Evolutionary conservation across 805 yeast genomes (phyloP).

Genomic region (Blastobotrys robertii): DNA sequence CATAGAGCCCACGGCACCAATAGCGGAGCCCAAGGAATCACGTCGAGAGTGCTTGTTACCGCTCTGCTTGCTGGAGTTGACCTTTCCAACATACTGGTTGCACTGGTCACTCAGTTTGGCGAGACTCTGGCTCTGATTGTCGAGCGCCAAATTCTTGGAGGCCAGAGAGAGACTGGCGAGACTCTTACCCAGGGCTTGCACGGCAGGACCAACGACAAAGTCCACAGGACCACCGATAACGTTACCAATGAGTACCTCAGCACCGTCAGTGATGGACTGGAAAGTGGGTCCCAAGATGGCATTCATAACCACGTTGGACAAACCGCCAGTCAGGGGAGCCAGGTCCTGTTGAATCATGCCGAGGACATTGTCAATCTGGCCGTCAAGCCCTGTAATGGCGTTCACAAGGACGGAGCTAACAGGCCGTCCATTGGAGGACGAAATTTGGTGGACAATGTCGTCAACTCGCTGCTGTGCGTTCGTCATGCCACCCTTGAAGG

Average conservation of each 20-base stretch:
- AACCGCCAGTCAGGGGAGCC: constrained; percentile 12
- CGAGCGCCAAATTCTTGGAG: constrained; percentile 15
- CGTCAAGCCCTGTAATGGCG: constrained; percentile 16
- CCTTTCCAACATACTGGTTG: constrained; percentile 2
- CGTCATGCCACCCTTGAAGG: constrained; percentile 1
- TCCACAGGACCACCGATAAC: constrained; percentile 14
- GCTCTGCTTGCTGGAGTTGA: constrained; percentile 5
- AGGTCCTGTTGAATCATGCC: constrained; percentile 8
- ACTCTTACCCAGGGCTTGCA: constrained; percentile 14
- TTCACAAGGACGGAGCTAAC: constrained; percentile 12
- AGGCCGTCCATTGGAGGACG: constrained; percentile 3
- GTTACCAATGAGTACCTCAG: constrained; percentile 17
- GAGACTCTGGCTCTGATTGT: constrained; percentile 13
- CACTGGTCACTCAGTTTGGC: constrained; percentile 7
- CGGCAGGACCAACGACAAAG: constrained; percentile 21
- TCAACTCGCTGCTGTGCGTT: constrained; percentile 6
- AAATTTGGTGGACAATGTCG: background rate
- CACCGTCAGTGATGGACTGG: constrained; percentile 17
- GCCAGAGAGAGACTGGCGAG: constrained; percentile 14
- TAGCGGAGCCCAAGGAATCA: background rate
- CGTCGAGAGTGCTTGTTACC: background rate
- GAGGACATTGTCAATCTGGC: constrained; percentile 17
- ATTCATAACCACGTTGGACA: constrained; percentile 7
- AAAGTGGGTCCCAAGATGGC: constrained; percentile 15
- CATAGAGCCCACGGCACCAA: background rate